These are phyloP conservation scores for Rhinocladiella similis DNA, from an alignment of 2,329 filamentous ascomycete genomes.

Conservation along the genomic window DNA sequence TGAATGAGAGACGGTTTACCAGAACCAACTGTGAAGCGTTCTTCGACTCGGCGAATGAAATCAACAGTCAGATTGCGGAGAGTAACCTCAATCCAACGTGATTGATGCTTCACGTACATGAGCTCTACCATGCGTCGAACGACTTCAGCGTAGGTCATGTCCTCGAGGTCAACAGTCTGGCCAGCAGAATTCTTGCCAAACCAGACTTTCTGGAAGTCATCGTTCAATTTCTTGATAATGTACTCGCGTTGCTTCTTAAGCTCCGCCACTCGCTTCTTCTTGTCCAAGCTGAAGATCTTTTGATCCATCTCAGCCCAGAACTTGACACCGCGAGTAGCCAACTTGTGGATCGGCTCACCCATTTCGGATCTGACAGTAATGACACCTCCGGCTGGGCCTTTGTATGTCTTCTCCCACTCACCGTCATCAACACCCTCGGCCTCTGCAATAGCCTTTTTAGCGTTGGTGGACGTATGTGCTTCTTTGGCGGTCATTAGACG, in stretches of 20 bases:
- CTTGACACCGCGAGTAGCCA: slow-evolving; percentile 89
- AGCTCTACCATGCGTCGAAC: slow-evolving; percentile 84
- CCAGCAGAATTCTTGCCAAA: slow-evolving; percentile 83
- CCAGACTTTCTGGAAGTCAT: slow-evolving; percentile 96
- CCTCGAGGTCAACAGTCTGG: slow-evolving; percentile 81
- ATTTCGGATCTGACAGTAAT: slow-evolving; percentile 98
- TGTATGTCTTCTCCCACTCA: slow-evolving; percentile 92
- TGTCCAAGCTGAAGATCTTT: slow-evolving; percentile 95
- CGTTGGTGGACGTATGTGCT: slow-evolving; percentile 80
- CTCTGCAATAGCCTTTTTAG: slow-evolving; percentile 87
- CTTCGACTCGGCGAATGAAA: slow-evolving; percentile 95
- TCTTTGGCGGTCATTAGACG: slow-evolving; percentile 96
- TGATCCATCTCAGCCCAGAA: slow-evolving; percentile 99
- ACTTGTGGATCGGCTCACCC: slow-evolving; percentile 99
- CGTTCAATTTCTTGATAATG: slow-evolving; percentile 94
- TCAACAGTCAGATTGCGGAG: slow-evolving; percentile 83
- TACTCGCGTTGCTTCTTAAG: slow-evolving; percentile 85
- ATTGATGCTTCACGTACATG: slow-evolving; percentile 87
- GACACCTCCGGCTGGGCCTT: slow-evolving; percentile 84
- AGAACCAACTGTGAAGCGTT: slow-evolving; percentile 77
- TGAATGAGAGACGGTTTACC: slow-evolving; percentile 82
- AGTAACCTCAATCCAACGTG: slow-evolving; percentile 86
- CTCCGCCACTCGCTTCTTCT: slow-evolving; percentile 86
- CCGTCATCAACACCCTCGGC: slow-evolving; percentile 77
- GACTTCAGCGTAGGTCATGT: slow-evolving; percentile 93